Base-by-base conservation (phyloP, 371 early-diverging fungal species). In the Mucor piriformis region DNA sequence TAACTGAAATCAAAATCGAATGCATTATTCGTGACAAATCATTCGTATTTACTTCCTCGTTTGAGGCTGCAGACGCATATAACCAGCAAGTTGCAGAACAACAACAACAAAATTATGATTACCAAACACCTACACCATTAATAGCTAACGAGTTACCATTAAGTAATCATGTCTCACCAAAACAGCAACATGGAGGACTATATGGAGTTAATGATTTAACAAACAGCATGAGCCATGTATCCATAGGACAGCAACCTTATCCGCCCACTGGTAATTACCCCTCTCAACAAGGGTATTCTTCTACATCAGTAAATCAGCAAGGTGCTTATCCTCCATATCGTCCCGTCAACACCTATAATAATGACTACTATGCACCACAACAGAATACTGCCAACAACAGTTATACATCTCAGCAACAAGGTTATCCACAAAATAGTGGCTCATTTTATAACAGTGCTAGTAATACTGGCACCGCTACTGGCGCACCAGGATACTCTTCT, bases 1-100 rank as follows among this genome's bases (percentile, higher is more conserved):
- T 80, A 50, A 80, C 81, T 6, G 81, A 80, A 59, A 76, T 80
- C 64, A 73, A 75, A 54, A 80, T 80, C 54, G 81, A 80, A 50
- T 77, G 77, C 44, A 61, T 72, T 10, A 77, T 80, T 33, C 69
- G 69, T 15, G 81, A 77, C 37, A 74, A 73, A 40, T 63, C 67
- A 3, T 75, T 80, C 35, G 70, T 68, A 8, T 80, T 80, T 21
- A 77, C 80, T 8, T 76, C 77, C 1, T 59, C 80, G 10, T 79
- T 79, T 50, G 80, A 79, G 48, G 52, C 59, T n/a, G 32, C 51
- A 4, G 59, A 59, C 35, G 52, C 59, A 16, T 43, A 51, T 34
- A 43, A 42, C 21, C 55, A 18, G 23, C 55, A 43, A 35, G 32
- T 13, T 11, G 40, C 16, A 24, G 12, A 18, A 13, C 50, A 49